Percentiles rank a stretch among this genome's conserved stretches.
phyloP scores from a whole-genome alignment of 23 red algal species.

The Cyanidioschyzon merolae region DNA sequence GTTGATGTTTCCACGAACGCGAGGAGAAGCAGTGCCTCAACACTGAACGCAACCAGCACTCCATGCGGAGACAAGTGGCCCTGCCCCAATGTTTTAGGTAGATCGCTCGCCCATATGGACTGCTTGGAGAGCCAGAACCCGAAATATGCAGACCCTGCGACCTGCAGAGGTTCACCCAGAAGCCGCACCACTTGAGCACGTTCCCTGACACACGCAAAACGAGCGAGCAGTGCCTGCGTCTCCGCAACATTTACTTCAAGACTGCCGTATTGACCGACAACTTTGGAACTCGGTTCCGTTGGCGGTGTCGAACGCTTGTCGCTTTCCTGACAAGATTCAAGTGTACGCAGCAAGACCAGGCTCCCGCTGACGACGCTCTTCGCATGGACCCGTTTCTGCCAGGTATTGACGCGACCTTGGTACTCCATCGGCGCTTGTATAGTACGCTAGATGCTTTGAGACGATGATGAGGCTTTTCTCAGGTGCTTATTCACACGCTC shows the following conservation, averaged over 20 bases:
- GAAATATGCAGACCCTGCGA: neutral
- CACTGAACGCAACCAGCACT: neutral
- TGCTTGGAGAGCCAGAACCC: neutral
- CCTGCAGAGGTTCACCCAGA: neutral
- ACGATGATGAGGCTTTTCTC: too few relatives aligned
- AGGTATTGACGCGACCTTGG: neutral
- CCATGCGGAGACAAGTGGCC: neutral
- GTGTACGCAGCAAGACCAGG: neutral
- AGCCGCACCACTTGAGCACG: neutral
- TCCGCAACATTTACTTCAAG: neutral
- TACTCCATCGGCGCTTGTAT: neutral
- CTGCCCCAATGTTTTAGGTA: neutral
- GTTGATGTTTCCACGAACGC: neutral
- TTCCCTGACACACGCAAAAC: neutral
- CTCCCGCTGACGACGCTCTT: neutral
- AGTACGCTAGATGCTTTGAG: neutral
- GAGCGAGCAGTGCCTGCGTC: neutral
- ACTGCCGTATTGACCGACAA: too few relatives aligned
- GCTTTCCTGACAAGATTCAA: neutral
- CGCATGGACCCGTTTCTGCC: neutral
- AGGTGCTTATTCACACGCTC: too few relatives aligned
- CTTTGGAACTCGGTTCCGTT: too few relatives aligned
- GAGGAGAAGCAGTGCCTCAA: neutral
- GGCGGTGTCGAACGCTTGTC: neutral
- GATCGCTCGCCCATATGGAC: neutral